Conservation (phyloP, 2,329 filamentous ascomycete genomes). For the Paracoccidioides brasiliensis region DNA sequence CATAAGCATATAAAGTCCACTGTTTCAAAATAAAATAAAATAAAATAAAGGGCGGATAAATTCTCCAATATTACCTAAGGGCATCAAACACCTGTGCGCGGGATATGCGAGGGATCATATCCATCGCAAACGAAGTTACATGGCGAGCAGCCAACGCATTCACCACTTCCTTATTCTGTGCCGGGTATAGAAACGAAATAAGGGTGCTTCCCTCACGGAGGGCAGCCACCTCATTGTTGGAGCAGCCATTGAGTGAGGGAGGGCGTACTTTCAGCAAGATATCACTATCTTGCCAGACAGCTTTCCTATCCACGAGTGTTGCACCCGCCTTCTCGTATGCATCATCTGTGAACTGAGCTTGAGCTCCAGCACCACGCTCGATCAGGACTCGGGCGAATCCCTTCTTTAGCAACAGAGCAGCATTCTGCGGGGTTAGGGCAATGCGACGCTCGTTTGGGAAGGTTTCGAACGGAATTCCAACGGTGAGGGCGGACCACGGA, state of each 20-base stretch:
- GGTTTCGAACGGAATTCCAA: constrained; percentile 71
- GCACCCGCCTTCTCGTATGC: constrained; percentile 69
- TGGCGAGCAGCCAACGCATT: constrained; percentile 57
- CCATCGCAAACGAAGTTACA: constrained; percentile 76
- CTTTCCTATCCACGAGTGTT: constrained; percentile 54
- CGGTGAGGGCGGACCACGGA: constrained; percentile 59
- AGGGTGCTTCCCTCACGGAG: constrained; percentile 59
- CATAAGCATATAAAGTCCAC: not conserved
- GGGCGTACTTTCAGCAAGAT: constrained; percentile 76
- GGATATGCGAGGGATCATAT: constrained; percentile 82
- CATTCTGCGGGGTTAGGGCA: constrained; percentile 73
- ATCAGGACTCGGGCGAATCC: constrained; percentile 66
- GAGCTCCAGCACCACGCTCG: constrained; percentile 64
- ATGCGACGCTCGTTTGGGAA: constrained; percentile 69
- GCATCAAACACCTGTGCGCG: constrained; percentile 81
- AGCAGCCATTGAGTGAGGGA: constrained; percentile 45
- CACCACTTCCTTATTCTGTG: constrained; percentile 64
- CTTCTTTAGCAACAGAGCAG: constrained; percentile 69
- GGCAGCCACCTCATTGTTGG: constrained; percentile 51
- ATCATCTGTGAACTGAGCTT: constrained; percentile 63
- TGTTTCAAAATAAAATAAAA: no score
- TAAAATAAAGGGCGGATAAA: not conserved
- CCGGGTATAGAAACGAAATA: constrained; percentile 72
- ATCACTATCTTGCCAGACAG: constrained; percentile 62
- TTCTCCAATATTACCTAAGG: constrained; percentile 33